phyloP scores from a whole-genome alignment of 176 grass and related monocot genomes.

The Aegilops longissima region DNA sequence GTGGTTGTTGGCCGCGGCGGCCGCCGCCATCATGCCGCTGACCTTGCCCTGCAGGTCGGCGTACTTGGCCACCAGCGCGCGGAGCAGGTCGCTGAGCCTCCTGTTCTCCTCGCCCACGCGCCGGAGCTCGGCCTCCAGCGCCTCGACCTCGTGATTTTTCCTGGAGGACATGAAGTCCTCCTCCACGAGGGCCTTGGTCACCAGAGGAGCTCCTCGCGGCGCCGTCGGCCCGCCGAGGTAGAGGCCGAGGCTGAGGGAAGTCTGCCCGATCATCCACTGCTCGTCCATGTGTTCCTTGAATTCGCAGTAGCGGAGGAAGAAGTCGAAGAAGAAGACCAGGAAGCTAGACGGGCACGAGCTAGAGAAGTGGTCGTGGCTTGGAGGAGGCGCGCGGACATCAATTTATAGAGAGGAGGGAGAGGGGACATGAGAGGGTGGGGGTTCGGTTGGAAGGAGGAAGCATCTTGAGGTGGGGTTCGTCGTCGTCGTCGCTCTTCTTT shows the following conservation, averaged over 20 bases:
- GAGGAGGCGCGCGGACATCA: not conserved
- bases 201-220: not conserved
- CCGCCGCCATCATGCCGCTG: conserved; percentile 27
- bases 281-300: conserved; percentile 25
- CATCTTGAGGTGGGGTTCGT: conserved; percentile 4
- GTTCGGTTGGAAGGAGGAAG: conserved; percentile 26
- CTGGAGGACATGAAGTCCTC: conserved; percentile 52
- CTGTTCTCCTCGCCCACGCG: conserved; percentile 64
- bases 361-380: not conserved
- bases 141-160: conserved; percentile 43
- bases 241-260: conserved; percentile 29
- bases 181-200: conserved; percentile 32
- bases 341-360: not conserved
- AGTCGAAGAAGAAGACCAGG: not conserved
- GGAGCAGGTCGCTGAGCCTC: conserved; percentile 54
- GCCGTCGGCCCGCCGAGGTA: conserved; percentile 37
- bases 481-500: conserved; percentile 23
- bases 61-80: conserved; percentile 53
- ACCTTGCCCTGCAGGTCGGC: conserved; percentile 44
- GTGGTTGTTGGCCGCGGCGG: not conserved
- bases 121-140: conserved; percentile 56
- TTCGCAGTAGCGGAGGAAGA: not conserved
- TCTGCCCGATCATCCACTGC: conserved; percentile 44
- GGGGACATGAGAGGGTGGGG: not conserved
- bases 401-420: conserved; percentile 21